phyloP scores from a whole-genome alignment of 2,329 filamentous ascomycete species.

The Xylaria sp. region DNA sequence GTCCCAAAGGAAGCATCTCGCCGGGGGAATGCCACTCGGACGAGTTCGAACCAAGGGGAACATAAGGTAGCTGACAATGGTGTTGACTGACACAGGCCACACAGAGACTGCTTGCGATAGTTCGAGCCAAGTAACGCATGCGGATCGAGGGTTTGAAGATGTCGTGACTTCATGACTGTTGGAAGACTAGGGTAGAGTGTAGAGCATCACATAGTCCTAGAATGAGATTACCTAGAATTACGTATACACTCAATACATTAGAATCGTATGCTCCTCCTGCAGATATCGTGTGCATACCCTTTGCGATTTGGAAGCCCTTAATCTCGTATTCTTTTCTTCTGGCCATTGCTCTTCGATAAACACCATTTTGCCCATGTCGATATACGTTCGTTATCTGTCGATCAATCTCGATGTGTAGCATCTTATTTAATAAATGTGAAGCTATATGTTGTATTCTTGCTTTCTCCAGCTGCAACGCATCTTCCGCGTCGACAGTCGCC shows the following conservation, averaged over 20 bases:
- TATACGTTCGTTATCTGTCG: not conserved
- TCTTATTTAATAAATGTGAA: not conserved
- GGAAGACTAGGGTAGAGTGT: slow-evolving; percentile 11
- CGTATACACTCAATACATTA: not conserved
- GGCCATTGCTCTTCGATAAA: not conserved
- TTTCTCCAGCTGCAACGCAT: not conserved
- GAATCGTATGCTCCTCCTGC: not conserved
- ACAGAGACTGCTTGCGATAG: slow-evolving; percentile 5
- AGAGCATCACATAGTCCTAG: slow-evolving; percentile 31
- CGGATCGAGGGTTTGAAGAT: slow-evolving; percentile 24
- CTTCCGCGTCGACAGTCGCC: not conserved
- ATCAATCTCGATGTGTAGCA: not conserved
- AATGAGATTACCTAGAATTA: slow-evolving; percentile 28
- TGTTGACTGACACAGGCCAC: not conserved
- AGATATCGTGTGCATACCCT: not conserved
- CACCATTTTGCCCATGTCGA: not conserved
- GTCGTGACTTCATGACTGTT: not conserved
- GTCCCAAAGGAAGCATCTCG: slow-evolving; percentile 32
- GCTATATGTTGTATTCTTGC: not conserved
- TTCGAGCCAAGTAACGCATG: slow-evolving; percentile 20
- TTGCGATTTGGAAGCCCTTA: not conserved
- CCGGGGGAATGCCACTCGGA: slow-evolving; percentile 20
- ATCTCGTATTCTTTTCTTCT: not conserved
- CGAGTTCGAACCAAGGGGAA: not conserved
- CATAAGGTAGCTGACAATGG: not conserved